Evolutionary conservation across 2,329 filamentous ascomycete genomes (phyloP).

Genomic region (Hymenoscyphus occultus): DNA sequence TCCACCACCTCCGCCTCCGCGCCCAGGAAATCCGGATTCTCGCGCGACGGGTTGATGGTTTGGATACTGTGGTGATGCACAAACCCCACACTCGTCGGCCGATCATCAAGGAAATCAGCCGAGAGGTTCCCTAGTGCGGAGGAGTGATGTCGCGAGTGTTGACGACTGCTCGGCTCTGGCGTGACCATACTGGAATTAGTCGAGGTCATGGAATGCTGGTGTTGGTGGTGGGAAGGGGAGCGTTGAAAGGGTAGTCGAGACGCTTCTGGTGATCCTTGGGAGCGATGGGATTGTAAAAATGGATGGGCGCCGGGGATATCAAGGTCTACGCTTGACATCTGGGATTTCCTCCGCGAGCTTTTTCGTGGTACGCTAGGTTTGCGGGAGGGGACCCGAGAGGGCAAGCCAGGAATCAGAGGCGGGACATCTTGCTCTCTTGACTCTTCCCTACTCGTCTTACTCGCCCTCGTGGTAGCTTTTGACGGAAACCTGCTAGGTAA

Average conservation of each 20-base stretch:
- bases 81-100: slow-evolving; percentile 53
- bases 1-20: slow-evolving; percentile 57
- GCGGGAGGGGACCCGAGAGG: slow-evolving; percentile 18
- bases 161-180: slow-evolving; percentile 44
- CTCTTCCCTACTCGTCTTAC: slow-evolving; percentile 26
- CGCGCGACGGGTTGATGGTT: slow-evolving; percentile 48
- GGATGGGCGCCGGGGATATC: slow-evolving; percentile 15
- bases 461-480: slow-evolving; percentile 47
- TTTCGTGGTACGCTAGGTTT: slow-evolving; percentile 60
- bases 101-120: slow-evolving; percentile 42
- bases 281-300: slow-evolving; percentile 18
- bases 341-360: slow-evolving; percentile 60
- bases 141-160: slow-evolving; percentile 39
- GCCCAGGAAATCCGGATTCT: slow-evolving; percentile 48
- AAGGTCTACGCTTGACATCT: slow-evolving; percentile 27
- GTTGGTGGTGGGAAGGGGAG: slow-evolving; percentile 45
- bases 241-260: slow-evolving; percentile 56
- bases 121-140: slow-evolving; percentile 31
- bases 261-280: slow-evolving; percentile 30
- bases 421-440: slow-evolving; percentile 19
- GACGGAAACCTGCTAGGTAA: slow-evolving; percentile 62
- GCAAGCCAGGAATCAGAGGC: slow-evolving; percentile 42
- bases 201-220: slow-evolving; percentile 50
- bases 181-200: slow-evolving; percentile 49
- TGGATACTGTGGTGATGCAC: slow-evolving; percentile 58